Evolutionary conservation across 306 rosid species (phyloP).

Genomic region (Cicer judaicum): DNA sequence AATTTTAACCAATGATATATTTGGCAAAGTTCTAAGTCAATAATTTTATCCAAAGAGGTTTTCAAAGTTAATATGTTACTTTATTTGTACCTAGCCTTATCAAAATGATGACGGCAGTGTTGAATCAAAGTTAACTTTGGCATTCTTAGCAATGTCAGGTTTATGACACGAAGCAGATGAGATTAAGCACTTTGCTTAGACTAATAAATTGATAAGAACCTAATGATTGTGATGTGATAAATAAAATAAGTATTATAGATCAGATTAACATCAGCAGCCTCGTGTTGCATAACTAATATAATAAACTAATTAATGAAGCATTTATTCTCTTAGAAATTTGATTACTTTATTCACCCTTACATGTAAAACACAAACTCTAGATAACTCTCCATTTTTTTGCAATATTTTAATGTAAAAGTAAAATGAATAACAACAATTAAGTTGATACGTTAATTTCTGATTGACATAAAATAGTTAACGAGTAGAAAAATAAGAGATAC

Average conservation of each 20-base stretch:
- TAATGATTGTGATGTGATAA: conserved; percentile 25
- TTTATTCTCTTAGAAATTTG: neutral
- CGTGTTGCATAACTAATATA: neutral
- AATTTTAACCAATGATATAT: conserved; percentile 4
- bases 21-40: conserved; percentile 38
- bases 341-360: too few species aligned
- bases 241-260: neutral
- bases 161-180: conserved; percentile 47
- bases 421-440: too few species aligned
- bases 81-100: conserved; percentile 33
- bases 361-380: too few species aligned
- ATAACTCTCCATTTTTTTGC: too few species aligned
- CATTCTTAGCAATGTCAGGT: conserved; percentile 34
- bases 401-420: too few species aligned
- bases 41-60: conserved; percentile 36
- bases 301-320: neutral
- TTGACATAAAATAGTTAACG: too few species aligned
- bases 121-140: conserved; percentile 10
- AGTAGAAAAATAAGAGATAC: too few species aligned
- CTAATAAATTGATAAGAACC: neutral
- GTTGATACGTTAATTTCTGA: too few species aligned
- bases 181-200: conserved; percentile 36
- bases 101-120: conserved; percentile 37
- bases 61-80: conserved; percentile 18
- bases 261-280: neutral